Evolutionary conservation across 2,329 filamentous ascomycete species (phyloP).

Genomic region (Penicillium concentricum): DNA sequence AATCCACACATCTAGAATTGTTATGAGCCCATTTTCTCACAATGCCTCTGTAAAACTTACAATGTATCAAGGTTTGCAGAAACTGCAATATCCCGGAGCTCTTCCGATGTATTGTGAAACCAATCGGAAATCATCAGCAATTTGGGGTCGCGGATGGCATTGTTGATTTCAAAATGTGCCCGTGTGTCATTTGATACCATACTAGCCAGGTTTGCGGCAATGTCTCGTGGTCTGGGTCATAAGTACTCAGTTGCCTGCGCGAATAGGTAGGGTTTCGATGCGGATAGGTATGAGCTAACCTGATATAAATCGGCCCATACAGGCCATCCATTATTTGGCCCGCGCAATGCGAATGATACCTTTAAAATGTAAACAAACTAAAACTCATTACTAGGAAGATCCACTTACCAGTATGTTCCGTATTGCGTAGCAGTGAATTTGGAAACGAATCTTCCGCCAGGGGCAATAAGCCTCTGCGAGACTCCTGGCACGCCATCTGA

Average conservation of each 20-base stretch:
- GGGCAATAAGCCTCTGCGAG: conserved; percentile 51
- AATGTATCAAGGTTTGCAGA: conserved; percentile 8
- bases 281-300: conserved; percentile 4
- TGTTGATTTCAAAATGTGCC: conserved; percentile 46
- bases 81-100: conserved; percentile 31
- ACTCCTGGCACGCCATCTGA: conserved; percentile 59
- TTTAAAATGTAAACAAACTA: background rate
- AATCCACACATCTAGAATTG: conserved; percentile 56
- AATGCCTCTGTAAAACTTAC: background rate
- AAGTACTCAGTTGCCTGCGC: background rate
- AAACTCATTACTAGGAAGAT: background rate
- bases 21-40: conserved; percentile 5
- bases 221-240: background rate
- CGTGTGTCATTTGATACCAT: conserved; percentile 35
- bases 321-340: conserved; percentile 59
- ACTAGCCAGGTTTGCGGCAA: background rate
- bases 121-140: conserved; percentile 56
- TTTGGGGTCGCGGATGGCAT: conserved; percentile 20
- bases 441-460: conserved; percentile 50
- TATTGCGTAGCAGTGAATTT: conserved; percentile 53
- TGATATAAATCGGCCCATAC: conserved; percentile 54
- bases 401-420: conserved; percentile 49
- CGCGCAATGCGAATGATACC: conserved; percentile 57
- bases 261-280: conserved; percentile 23
- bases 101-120: conserved; percentile 52